Conservation (phyloP, 805 yeast genomes). For the Cyberlindnera japonica region DNA sequence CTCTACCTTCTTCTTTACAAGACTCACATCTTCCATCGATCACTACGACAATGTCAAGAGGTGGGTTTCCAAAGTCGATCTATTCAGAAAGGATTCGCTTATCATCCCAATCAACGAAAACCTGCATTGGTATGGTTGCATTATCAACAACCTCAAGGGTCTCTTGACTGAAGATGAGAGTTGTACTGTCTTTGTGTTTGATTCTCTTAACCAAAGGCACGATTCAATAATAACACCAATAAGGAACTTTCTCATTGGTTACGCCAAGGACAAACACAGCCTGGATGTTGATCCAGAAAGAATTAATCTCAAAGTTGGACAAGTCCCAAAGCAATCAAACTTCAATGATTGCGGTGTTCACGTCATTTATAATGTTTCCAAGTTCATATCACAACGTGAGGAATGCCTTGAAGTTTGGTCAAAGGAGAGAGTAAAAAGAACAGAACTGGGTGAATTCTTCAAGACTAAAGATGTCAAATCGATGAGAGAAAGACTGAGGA, state of each 20-base stretch:
- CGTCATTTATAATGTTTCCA: constrained; percentile 68
- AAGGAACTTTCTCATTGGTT: constrained; percentile 56
- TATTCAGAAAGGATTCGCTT: constrained; percentile 54
- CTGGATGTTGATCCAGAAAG: constrained; percentile 42
- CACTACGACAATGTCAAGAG: constrained; percentile 63
- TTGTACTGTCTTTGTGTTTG: constrained; percentile 49
- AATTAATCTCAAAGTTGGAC: constrained; percentile 46
- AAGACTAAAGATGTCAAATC: constrained; percentile 18
- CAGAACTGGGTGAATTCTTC: constrained; percentile 19
- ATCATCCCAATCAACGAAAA: constrained; percentile 79
- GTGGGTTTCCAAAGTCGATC: constrained; percentile 74
- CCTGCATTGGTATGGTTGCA: constrained; percentile 84
- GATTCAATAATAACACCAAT: constrained; percentile 48
- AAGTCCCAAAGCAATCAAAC: constrained; percentile 82
- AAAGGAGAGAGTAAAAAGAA: constrained; percentile 19
- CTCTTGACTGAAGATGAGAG: constrained; percentile 19
- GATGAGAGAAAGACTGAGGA: constrained; percentile 17
- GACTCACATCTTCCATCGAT: constrained; percentile 42
- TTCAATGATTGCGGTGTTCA: constrained; percentile 95
- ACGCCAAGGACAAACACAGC: constrained; percentile 62
- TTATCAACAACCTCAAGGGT: constrained; percentile 53
- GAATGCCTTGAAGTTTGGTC: constrained; percentile 51
- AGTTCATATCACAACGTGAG: constrained; percentile 48
- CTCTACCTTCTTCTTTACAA: constrained; percentile 81
- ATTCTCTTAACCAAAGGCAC: constrained; percentile 68